Conservation (phyloP, 1,284 basidiomycete species). For the Fomitopsis betulina region DNA sequence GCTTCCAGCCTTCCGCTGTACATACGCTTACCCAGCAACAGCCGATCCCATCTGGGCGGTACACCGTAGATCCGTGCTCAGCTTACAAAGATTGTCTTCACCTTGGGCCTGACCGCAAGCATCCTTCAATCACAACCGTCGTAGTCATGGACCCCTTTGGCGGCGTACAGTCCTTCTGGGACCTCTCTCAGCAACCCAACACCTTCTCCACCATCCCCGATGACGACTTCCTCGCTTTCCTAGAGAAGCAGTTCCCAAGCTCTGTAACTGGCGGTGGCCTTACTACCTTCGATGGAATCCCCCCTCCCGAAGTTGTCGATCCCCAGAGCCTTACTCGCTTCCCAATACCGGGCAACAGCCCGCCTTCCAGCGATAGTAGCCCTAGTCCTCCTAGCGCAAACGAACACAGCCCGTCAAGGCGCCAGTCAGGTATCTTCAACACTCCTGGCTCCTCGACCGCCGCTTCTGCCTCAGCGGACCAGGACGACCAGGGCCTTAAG, state of each 20-base stretch:
- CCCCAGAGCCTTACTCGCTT: slow-evolving; percentile 49
- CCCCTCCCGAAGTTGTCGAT: slow-evolving; percentile 39
- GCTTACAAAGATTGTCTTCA: slow-evolving; percentile 6
- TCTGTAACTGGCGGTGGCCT: slow-evolving; percentile 16
- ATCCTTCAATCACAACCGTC: not conserved
- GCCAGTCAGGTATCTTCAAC: slow-evolving; percentile 29
- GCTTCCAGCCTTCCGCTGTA: not conserved
- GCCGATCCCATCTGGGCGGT: slow-evolving; percentile 10
- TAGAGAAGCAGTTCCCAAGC: slow-evolving; percentile 65
- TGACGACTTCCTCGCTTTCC: slow-evolving; percentile 71
- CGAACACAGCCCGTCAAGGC: slow-evolving; percentile 25
- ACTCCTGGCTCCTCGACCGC: slow-evolving; percentile 5
- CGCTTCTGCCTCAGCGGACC: slow-evolving; percentile 27
- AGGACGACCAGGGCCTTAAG: slow-evolving; percentile 49
- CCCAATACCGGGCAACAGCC: slow-evolving; percentile 35
- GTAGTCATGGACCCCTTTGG: slow-evolving; percentile 31
- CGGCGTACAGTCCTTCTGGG: slow-evolving; percentile 52
- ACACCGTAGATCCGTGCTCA: slow-evolving; percentile 12
- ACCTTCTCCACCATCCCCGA: slow-evolving; percentile 63
- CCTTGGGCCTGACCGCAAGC: slow-evolving; percentile 9
- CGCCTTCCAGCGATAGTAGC: slow-evolving; percentile 58
- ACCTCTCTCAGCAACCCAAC: slow-evolving; percentile 53
- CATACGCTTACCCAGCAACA: not conserved
- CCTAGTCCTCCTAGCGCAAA: slow-evolving; percentile 62
- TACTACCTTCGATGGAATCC: slow-evolving; percentile 14